Conservation (phyloP, 352 stramenopile species). For the Thraustochytrium sp. region DNA sequence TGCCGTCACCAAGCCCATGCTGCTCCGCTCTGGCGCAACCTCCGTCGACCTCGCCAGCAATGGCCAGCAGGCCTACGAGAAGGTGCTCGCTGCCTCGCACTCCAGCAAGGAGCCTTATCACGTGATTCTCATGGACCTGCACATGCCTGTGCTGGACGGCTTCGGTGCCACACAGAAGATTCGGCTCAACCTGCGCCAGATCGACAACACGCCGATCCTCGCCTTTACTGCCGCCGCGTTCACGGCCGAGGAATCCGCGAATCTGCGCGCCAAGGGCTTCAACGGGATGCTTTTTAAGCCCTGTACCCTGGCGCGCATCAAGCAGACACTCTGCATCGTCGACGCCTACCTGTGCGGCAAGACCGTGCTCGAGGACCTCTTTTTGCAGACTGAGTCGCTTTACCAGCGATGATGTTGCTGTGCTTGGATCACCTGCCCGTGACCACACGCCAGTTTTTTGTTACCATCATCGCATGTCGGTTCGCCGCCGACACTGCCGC, state of each 20-base stretch:
- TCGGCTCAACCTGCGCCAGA: background rate
- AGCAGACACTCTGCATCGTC: background rate
- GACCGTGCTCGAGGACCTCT: background rate
- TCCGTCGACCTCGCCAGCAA: background rate
- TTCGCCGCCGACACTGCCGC: too few relatives aligned
- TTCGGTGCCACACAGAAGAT: background rate
- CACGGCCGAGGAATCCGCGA: background rate
- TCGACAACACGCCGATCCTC: conserved; percentile 45
- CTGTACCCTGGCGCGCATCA: background rate
- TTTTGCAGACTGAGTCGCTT: background rate
- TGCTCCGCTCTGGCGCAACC: conserved; percentile 59
- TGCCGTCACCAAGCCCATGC: conserved; percentile 61
- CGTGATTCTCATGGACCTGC: conserved; percentile 24
- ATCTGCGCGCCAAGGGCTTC: background rate
- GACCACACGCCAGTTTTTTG: too few relatives aligned
- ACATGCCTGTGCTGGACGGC: conserved; percentile 35
- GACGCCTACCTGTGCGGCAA: background rate
- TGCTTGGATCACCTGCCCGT: too few relatives aligned
- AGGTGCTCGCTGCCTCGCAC: conserved; percentile 17
- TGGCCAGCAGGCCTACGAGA: conserved; percentile 34
- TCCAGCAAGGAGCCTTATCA: background rate
- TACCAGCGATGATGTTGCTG: too few relatives aligned
- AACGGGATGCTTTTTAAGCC: conserved; percentile 20
- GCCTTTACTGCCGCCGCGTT: conserved; percentile 48
- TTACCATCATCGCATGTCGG: too few relatives aligned